These are phyloP conservation scores for Candida andamanensis DNA, from an alignment of 805 yeast species.

Conservation along the genomic window DNA sequence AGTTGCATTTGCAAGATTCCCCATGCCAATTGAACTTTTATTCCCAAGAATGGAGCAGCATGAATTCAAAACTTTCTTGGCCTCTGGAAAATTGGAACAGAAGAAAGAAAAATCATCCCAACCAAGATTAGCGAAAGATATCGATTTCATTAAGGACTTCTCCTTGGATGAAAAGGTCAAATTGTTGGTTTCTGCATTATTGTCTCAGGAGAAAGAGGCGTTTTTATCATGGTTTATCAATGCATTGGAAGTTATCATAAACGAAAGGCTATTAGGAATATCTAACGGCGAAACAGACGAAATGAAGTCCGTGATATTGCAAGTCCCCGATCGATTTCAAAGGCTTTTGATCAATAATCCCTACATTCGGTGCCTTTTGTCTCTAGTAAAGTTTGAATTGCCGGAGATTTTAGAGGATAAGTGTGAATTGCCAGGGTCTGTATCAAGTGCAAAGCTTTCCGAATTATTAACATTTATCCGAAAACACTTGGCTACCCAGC, in stretches of 20 bases:
- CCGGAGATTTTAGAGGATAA: conserved; percentile 36
- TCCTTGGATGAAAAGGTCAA: conserved; percentile 45
- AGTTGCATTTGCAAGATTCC: conserved; percentile 41
- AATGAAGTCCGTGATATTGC: conserved; percentile 3
- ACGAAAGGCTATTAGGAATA: conserved; percentile 12
- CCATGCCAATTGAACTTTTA: conserved; percentile 61
- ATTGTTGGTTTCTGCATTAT: conserved; percentile 45
- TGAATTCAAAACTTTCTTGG: conserved; percentile 45
- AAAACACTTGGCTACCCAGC: conserved; percentile 35
- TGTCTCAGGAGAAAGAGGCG: conserved; percentile 38
- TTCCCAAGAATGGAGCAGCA: conserved; percentile 54
- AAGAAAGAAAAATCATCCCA: conserved; percentile 13
- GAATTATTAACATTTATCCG: conserved; percentile 33
- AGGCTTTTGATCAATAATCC: conserved; percentile 43
- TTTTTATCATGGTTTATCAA: conserved; percentile 41
- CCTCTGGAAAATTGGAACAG: conserved; percentile 48
- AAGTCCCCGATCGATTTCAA: conserved; percentile 13
- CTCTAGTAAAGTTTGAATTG: conserved; percentile 41
- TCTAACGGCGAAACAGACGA: conserved; percentile 6
- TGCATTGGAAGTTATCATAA: conserved; percentile 29
- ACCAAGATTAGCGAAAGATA: conserved; percentile 30
- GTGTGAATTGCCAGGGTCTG: conserved; percentile 32
- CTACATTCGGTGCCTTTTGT: conserved; percentile 43
- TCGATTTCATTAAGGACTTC: conserved; percentile 29
- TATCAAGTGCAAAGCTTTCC: conserved; percentile 26